Evolutionary conservation across 2,329 filamentous ascomycete genomes (phyloP).

Genomic region (Pyrenophora graminea): DNA sequence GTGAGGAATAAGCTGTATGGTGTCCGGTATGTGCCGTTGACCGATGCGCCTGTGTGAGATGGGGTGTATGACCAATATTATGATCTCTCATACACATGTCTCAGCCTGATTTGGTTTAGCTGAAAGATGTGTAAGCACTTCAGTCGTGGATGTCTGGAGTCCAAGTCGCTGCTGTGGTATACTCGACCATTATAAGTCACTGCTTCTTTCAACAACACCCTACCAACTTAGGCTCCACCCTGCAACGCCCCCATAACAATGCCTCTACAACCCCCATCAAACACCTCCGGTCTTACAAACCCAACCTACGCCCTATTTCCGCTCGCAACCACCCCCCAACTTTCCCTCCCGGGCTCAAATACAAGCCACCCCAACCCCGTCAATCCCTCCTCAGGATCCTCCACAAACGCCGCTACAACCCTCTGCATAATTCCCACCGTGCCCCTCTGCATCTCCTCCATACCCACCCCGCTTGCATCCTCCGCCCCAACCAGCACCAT

Average conservation of each 20-base stretch:
- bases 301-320: conserved; percentile 7
- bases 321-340: conserved; percentile 18
- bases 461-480: conserved; percentile 18
- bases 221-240: conserved; percentile 1
- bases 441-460: conserved; percentile 15
- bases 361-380: conserved; percentile 19
- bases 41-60: conserved; percentile 61
- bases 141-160: no score
- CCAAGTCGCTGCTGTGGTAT: no score
- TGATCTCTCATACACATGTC: no score
- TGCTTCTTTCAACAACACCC: no score
- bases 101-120: no score
- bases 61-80: no score
- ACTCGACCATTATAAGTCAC: no score
- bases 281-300: conserved; percentile 17
- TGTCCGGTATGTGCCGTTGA: conserved; percentile 77
- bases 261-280: conserved; percentile 8
- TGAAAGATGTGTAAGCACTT: no score
- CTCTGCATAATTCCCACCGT: conserved; percentile 20
- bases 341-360: conserved; percentile 14
- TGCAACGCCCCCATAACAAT: conserved; percentile 16
- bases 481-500: conserved; percentile 30
- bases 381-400: conserved; percentile 21
- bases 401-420: conserved; percentile 24
- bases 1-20: conserved; percentile 62